Evolutionary conservation across 2,329 filamentous ascomycete genomes (phyloP).

Genomic region (Neopestalotiopsis rosae): DNA sequence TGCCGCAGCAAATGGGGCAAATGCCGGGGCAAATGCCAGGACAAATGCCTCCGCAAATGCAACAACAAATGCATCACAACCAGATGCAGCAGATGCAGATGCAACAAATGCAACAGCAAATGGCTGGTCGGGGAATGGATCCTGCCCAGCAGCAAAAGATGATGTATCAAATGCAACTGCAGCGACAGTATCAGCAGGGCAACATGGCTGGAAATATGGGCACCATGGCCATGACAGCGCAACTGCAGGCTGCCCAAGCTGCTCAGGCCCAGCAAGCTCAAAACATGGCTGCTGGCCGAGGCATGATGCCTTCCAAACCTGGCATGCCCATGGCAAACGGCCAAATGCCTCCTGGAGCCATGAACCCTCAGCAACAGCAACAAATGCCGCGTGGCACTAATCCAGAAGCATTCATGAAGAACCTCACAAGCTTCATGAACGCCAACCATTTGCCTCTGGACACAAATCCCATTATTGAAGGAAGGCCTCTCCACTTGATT

Average conservation of each 20-base stretch:
- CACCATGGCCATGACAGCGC: slow-evolving; percentile 50
- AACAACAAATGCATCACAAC: slow-evolving; percentile 33
- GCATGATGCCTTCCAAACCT: slow-evolving; percentile 57
- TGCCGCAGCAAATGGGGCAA: slow-evolving; percentile 53
- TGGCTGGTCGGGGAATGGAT: slow-evolving; percentile 61
- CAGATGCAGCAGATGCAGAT: slow-evolving; percentile 50
- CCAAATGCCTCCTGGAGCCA: slow-evolving; percentile 54
- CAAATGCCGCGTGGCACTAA: slow-evolving; percentile 48
- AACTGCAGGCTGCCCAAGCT: slow-evolving; percentile 49
- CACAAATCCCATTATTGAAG: slow-evolving; percentile 73
- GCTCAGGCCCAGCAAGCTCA: slow-evolving; percentile 35
- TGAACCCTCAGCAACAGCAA: slow-evolving; percentile 52
- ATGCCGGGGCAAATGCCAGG: slow-evolving; percentile 44
- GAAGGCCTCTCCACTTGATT: slow-evolving; percentile 76
- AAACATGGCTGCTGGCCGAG: slow-evolving; percentile 45
- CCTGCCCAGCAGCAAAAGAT: slow-evolving; percentile 70
- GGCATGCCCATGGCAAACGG: slow-evolving; percentile 59
- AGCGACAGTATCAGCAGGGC: slow-evolving; percentile 73
- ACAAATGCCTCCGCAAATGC: slow-evolving; percentile 41
- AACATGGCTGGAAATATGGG: slow-evolving; percentile 31
- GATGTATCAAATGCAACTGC: slow-evolving; percentile 82
- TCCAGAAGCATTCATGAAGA: slow-evolving; percentile 76
- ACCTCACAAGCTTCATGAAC: slow-evolving; percentile 78
- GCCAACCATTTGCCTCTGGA: slow-evolving; percentile 77
- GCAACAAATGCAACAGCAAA: slow-evolving; percentile 46